Evolutionary conservation across 495 filamentous ascomycete genomes (phyloP), one percentile per base, ranked within the genome.

Genomic region (Hypoxylon fragiforme): DNA sequence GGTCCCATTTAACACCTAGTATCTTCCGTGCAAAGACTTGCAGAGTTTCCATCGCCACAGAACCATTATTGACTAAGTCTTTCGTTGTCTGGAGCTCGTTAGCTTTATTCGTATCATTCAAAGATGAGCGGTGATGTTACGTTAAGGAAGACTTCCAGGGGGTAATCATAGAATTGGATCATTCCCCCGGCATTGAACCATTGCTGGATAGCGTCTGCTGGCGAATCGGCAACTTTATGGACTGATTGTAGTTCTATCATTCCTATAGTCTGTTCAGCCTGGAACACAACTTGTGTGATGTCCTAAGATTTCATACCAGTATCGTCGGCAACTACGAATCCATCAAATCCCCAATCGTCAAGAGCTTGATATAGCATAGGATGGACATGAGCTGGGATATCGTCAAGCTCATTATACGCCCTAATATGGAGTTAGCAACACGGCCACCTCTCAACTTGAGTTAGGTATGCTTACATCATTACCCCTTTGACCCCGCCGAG

Each of bases 341-440:
- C 67, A 45, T 73, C 70, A 50, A 73, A 74, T 0, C 64, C 68
- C 70, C 68, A 74, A 30, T 71, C 65, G 5, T 69, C 40, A 3
- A 75, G 51, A 12, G 63, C 62, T 45, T 68, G 41, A 49, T 73
- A 70, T 8, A 73, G 51, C 38, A 71, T 46, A 2, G 70, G 68
- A 36, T 71, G 54, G 2, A 73, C 57, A 24, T 68, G 60, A 26
- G 62, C 56, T 0, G 71, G 73, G 26, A 72, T 60, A 19, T 66
- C 71, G 30, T 73, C 71, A 36, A 76, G 60, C 30, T 71, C 72
- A 18, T 66, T 71, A 54, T 76, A 75, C 3, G 67, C 67, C 57
- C 66, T 66, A 14, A 1, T 19, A 8, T 9, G 7, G 1, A 20
- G 28, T 63, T 28, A 62, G 43, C 7, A 19, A 24, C n/a, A 0